Conservation (phyloP, 2,329 filamentous ascomycete species). For the Exserohilum turcica region DNA sequence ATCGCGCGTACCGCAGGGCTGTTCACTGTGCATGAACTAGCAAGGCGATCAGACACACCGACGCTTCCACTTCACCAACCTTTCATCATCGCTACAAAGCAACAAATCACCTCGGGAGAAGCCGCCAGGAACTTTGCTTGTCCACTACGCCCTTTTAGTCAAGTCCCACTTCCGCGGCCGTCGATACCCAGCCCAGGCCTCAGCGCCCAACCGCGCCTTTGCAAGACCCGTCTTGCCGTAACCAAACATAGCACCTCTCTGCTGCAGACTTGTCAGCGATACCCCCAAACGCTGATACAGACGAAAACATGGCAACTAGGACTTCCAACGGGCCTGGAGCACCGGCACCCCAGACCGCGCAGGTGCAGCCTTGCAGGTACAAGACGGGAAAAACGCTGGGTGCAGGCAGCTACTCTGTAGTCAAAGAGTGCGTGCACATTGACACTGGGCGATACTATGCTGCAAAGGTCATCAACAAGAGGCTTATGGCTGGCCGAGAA, state of each 20-base stretch:
- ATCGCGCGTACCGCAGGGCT: slow-evolving; percentile 7
- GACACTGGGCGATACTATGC: slow-evolving; percentile 98
- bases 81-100: background rate
- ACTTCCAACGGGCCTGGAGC: slow-evolving; percentile 42
- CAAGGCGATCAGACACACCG: slow-evolving; percentile 1
- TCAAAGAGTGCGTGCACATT: slow-evolving; percentile 98
- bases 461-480: slow-evolving; percentile 98
- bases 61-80: background rate
- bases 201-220: slow-evolving; percentile 10
- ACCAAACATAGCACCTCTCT: background rate
- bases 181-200: slow-evolving; percentile 15
- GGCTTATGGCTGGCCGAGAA: slow-evolving; percentile 94
- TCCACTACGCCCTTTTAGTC: background rate
- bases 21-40: slow-evolving; percentile 5
- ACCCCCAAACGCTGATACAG: background rate
- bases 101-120: background rate
- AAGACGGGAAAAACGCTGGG: slow-evolving; percentile 98
- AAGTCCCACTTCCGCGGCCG: background rate
- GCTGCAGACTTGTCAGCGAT: background rate
- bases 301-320: slow-evolving; percentile 13
- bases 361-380: slow-evolving; percentile 94
- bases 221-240: background rate
- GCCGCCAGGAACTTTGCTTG: background rate
- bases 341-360: slow-evolving; percentile 48
- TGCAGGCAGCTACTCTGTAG: slow-evolving; percentile 95